A percentile compares a stretch with the other conserved stretches of the same genome.
Conservation (phyloP, 139 green algal genomes). For the Desmodesmus armatus region DNA sequence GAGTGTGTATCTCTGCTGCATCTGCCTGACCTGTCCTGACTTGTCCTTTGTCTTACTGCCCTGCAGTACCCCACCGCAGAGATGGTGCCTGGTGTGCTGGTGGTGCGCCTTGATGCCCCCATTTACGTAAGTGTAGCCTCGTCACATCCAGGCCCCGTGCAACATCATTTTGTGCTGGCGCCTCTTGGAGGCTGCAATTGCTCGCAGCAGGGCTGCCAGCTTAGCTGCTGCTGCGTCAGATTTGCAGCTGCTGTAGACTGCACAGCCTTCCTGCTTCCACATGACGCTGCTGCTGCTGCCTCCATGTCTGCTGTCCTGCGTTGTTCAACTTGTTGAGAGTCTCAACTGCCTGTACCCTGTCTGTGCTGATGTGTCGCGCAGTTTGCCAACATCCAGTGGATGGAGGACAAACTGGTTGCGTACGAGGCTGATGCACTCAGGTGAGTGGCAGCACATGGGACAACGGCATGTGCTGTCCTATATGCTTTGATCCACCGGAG, state of each 20-base stretch:
- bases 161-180: neutral
- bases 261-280: too few relatives aligned
- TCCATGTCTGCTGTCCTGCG: too few relatives aligned
- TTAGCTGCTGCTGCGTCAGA: conserved; percentile 47
- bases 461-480: too few relatives aligned
- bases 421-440: conserved; percentile 48
- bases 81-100: conserved; percentile 41
- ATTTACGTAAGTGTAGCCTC: too few relatives aligned
- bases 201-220: neutral
- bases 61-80: conserved; percentile 76
- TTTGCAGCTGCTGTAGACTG: conserved; percentile 68
- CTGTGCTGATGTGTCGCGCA: too few relatives aligned
- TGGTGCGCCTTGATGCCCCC: conserved; percentile 50
- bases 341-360: too few relatives aligned
- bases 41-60: neutral
- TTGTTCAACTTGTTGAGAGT: too few relatives aligned
- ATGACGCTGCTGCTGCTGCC: too few relatives aligned
- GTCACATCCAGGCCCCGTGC: too few relatives aligned
- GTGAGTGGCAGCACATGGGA: too few relatives aligned
- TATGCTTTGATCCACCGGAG: too few relatives aligned
- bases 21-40: neutral
- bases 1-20: neutral
- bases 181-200: neutral
- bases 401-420: conserved; percentile 62
- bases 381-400: conserved; percentile 84